Base-by-base conservation (phyloP, 73 alveolate genomes). In the Paramecium sexaurelia region DNA sequence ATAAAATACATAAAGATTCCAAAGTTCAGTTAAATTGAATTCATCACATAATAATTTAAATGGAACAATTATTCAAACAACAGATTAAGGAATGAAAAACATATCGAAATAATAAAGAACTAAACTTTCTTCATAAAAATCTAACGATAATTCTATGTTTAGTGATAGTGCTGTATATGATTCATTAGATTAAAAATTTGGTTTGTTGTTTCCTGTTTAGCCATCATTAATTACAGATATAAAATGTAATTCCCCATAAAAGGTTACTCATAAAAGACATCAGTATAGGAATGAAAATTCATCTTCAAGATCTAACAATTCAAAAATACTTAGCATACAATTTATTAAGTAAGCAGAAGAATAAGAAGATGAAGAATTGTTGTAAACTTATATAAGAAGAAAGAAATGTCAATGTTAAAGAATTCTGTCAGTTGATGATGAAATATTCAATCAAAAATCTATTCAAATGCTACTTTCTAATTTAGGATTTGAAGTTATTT, bases 371-470 rank as follows among this genome's bases (percentile, higher is more conserved):
- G 56, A 37, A 33, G 86, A 35, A 20, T 33, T 27, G 17, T 6
- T 35, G 5, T 33, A 71, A 15, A 35, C 56, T 0, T 32, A 71
- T 35, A 71, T 33, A 27, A 69, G 66, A 24, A 32, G 55, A 35
- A 69, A 36, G 55, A 88, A 88, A 11, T 69, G 89, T 69, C 17
- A 47, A 29, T 88, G 94, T 61, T 24, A 56, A 7, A 36, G 94
- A 33, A 69, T 88, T 5, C 9, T 88, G 33, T 88, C 91, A 69
- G 94, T 88, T 39, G 94, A 88, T 67, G 94, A 88, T 69, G 94
- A 88, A 40, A 37, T 69, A 15, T 88, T 88, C 55, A 88, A 88
- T 33, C 33, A 68, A n/a, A 27, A 69, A 71, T 55, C 87, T 7
- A 29, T 88, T 26, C 15, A 68, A 61, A 45, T 88, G 24, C 55